Base-by-base conservation (phyloP, 108 stramenopile species). In the Cyclostephanos invisitatus region DNA sequence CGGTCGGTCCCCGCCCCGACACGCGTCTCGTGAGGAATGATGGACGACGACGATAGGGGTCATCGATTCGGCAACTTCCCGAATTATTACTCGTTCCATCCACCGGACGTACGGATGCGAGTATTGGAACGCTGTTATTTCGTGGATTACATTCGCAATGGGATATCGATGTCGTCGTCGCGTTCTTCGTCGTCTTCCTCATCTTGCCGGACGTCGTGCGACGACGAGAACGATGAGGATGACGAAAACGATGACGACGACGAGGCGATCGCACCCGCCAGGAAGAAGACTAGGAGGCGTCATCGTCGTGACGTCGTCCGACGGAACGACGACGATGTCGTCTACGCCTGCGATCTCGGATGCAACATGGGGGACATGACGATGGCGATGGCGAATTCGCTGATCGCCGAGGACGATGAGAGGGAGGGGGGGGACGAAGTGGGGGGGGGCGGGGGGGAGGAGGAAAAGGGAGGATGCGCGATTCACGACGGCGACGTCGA, bases 361-460 rank as follows among this genome's bases (percentile, higher is more conserved):
- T 86, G 85, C 70, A 86, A 86, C 42, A 80, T 72, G 51, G 85
- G 85, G 14, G 83, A 86, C 48, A 66, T 86, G 63, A 86, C 83
- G 0, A 70, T 81, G 56, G 83, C 69, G 7, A 50, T 86, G 65
- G 75, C 83, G 11, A 5, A 28, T n/a, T 55, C 54, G 9, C 49
- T 80, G 12, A 5, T 21, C 22, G 12, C n/a, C n/a, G n/a, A n/a
- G n/a, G n/a, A n/a, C n/a, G n/a, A n/a, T n/a, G n/a, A n/a, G n/a
- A 20, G 21, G 24, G 21, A 32, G 18, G 63, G 12, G 2, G n/a
- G 1, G 24, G 46, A 17, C 28, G 17, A 56, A 18, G 27, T n/a
- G 2, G 51, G 24, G 7, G 51, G 20, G 17, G 51, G 20, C 17
- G 25, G 8, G 2, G 53, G 25, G 25, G 53, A 5, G 22, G 53